Percentiles rank a stretch among this genome's conserved stretches.
Evolutionary conservation across 768 basidiomycete genomes (phyloP).

Genomic region (Fibroporia radiculosa): DNA sequence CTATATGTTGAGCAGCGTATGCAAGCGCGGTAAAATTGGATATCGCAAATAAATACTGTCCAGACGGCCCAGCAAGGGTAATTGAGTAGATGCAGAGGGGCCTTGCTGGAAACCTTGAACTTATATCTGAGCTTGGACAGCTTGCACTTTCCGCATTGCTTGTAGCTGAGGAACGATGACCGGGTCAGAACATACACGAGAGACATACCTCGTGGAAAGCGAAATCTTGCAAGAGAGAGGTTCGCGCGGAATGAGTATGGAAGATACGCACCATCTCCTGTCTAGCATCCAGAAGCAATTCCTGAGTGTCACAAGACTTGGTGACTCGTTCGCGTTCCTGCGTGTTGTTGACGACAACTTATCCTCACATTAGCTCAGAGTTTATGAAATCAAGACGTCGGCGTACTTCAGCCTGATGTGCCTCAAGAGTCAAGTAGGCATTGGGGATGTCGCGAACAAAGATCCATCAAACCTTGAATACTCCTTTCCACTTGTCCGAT

Average conservation of each 20-base stretch:
- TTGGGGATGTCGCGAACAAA: slow-evolving; percentile 96
- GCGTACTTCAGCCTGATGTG: slow-evolving; percentile 83
- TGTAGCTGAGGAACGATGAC: slow-evolving; percentile 47
- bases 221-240: slow-evolving; percentile 89
- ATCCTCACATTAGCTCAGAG: slow-evolving; percentile 1
- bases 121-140: slow-evolving; percentile 22
- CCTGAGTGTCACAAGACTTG: slow-evolving; percentile 96
- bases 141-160: slow-evolving; percentile 66
- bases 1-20: slow-evolving; percentile 36
- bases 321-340: slow-evolving; percentile 98
- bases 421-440: slow-evolving; percentile 69
- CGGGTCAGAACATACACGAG: neutral
- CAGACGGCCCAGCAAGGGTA: slow-evolving; percentile 27
- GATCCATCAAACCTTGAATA: slow-evolving; percentile 97
- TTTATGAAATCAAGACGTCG: neutral
- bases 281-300: slow-evolving; percentile 90
- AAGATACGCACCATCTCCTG: slow-evolving; percentile 96
- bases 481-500: slow-evolving; percentile 99
- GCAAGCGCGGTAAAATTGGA: slow-evolving; percentile 44
- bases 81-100: slow-evolving; percentile 24
- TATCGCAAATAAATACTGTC: slow-evolving; percentile 42
- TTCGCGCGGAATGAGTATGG: slow-evolving; percentile 86
- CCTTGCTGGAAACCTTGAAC: slow-evolving; percentile 16
- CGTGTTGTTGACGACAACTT: slow-evolving; percentile 71
- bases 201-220: slow-evolving; percentile 77